A percentile compares a stretch with the other conserved stretches of the same genome.
Evolutionary conservation across 2,329 filamentous ascomycete genomes (phyloP).

Genomic region (Cladobotryum mycophilum): DNA sequence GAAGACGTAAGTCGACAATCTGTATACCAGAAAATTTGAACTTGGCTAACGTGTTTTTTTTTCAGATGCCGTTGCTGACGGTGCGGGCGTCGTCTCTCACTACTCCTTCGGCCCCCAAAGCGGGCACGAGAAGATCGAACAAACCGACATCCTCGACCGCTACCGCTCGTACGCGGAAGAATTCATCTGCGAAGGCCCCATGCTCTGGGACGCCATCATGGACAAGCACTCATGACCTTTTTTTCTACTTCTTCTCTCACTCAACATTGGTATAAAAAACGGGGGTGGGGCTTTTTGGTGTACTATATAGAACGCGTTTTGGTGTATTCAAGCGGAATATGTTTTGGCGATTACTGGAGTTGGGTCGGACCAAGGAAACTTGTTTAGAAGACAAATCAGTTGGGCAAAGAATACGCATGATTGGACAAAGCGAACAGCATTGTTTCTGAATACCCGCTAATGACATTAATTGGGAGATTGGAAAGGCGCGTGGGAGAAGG

Average conservation of each 20-base stretch:
- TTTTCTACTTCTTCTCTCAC: not conserved
- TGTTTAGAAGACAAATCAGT: too few relatives aligned
- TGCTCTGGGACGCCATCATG: constrained; percentile 21
- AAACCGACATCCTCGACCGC: constrained; percentile 47
- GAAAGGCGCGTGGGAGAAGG: too few relatives aligned
- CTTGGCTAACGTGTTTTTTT: not conserved
- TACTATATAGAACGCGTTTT: not conserved
- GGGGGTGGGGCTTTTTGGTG: not conserved
- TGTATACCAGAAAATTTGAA: too few relatives aligned
- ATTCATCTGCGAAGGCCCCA: constrained; percentile 36
- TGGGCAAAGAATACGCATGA: too few relatives aligned
- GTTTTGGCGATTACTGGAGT: too few relatives aligned
- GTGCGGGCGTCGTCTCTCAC: constrained; percentile 46
- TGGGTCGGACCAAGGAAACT: too few relatives aligned
- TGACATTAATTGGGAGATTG: too few relatives aligned
- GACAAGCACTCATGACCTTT: constrained; percentile 5
- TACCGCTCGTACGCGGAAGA: constrained; percentile 49
- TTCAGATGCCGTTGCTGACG: constrained; percentile 43
- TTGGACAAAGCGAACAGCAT: too few relatives aligned
- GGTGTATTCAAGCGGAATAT: too few relatives aligned
- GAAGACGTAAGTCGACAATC: constrained; percentile 24
- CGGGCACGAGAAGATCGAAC: constrained; percentile 33
- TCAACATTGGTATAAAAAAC: not conserved
- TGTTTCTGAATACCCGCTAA: too few relatives aligned
- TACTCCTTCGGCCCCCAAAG: constrained; percentile 39